Base-by-base conservation (phyloP, 1,139 yeast genomes). In the Williopsis jadinii region DNA sequence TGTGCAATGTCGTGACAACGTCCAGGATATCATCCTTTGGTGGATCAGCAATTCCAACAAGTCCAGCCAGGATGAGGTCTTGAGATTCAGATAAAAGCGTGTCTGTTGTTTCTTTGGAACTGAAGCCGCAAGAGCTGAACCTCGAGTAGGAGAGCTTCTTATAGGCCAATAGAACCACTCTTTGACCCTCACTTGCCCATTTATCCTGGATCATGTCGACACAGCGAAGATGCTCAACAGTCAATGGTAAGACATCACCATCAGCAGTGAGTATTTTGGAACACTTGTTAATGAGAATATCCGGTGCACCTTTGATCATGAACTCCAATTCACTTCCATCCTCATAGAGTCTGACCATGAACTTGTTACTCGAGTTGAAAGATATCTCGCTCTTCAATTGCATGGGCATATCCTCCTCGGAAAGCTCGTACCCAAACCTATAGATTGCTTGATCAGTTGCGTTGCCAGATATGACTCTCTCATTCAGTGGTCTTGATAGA, bases 231-330 rank as follows among this genome's bases (percentile, higher is more conserved):
- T 49, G 35, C 3, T 44, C 49, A 5, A 43, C 50, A 32, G 39
- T 34, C 11, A 49, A 8, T 8, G 29, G 13, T 5, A 9, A 8
- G 2, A 35, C 26, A 8, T 50, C 47, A 19, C 55, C 55, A 19
- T 43, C 43, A 9, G 49, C 44, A 29, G 54, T 47, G 44, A 59
- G 44, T 28, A 54, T 50, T 15, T 45, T 49, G 11, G 60, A 44
- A 47, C 75, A 68, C 36, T 59, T 61, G 9, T 60, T 53, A 37
- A 71, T 44, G 32, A 73, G 56, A 35, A 70, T 64, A 52, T 73
- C 78, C 2, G 78, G 77, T 1, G 78, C 78, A 37, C 77, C 77
- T 52, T 73, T 73, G 38, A 71, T 59, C 30, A 68, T 58, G 41
- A 70, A 49, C 3, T 59, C 51, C 42, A 49, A 57, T 27, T 55